Evolutionary conservation across 1,284 basidiomycete genomes (phyloP), one percentile per base, ranked within the genome.

Genomic region (Agaricales sp.): DNA sequence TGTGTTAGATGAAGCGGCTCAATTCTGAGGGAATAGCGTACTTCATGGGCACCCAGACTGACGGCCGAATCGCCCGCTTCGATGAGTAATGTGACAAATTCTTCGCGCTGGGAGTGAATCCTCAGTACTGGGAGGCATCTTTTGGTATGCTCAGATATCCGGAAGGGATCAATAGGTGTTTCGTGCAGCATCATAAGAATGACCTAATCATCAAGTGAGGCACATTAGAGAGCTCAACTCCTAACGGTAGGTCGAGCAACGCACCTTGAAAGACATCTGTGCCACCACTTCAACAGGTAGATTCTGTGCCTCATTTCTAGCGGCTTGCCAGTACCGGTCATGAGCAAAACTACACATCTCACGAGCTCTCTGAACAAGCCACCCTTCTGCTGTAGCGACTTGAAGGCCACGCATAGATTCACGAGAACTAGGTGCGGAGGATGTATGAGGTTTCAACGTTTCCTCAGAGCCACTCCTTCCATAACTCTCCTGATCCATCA

Each of bases 311-410:
- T 82, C 79, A 2, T 69, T 71, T 56, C 79, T 75, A 6, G 78
- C 79, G 14, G 82, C 80, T 60, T 83, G 82, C 6, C 81, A 73
- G 62, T 83, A 85, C 45, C 81, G 67, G 58, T 85, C 82, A 59
- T 86, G 82, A 2, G 80, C 69, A 63, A 83, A 85, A 54, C 74
- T 78, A 61, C 81, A 83, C 80, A 83, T 82, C 55, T 85, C 82
- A 22, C 82, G 67, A 1, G 80, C 82, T 43, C 79, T 65, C 53
- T 82, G 79, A 12, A 82, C 74, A 2, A 85, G 66, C 81, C 81
- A 85, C 1, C 82, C 82, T 59, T 85, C 82, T 2, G 75, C 64
- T 16, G 84, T 71, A 1, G 81, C 82, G 14, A 70, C 63, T 58
- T 85, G 82, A 35, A 83, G 65, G 2, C 82, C 82, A 14, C 75